Conservation (phyloP, 2,329 filamentous ascomycete species). For the Fusarium keratoplasticum region DNA sequence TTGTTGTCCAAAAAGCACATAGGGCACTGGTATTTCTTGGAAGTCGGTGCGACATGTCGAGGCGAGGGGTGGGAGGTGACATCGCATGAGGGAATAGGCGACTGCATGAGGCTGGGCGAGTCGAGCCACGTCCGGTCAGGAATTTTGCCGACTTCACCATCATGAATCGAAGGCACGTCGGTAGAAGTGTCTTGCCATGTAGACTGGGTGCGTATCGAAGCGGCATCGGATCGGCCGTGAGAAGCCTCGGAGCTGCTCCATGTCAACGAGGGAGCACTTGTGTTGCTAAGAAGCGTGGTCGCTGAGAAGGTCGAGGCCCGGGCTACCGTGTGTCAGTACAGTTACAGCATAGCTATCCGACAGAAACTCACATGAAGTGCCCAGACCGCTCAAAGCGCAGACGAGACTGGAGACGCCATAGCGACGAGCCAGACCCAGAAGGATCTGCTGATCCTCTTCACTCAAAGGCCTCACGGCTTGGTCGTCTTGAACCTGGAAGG, state of each 20-base stretch:
- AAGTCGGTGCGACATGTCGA: slow-evolving; percentile 51
- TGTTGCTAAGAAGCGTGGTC: slow-evolving; percentile 54
- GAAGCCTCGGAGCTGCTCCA: slow-evolving; percentile 58
- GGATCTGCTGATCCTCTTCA: slow-evolving; percentile 54
- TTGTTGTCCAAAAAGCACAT: slow-evolving; percentile 60
- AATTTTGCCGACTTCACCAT: slow-evolving; percentile 50
- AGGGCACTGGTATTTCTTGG: slow-evolving; percentile 58
- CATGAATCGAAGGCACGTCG: slow-evolving; percentile 50
- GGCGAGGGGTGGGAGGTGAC: slow-evolving; percentile 53
- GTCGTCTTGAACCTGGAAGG: slow-evolving; percentile 50
- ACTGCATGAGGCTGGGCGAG: slow-evolving; percentile 52
- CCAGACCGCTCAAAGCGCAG: slow-evolving; percentile 52
- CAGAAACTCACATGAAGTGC: slow-evolving; percentile 52
- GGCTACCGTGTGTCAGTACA: slow-evolving; percentile 45
- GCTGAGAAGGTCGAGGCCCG: slow-evolving; percentile 55
- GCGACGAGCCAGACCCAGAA: slow-evolving; percentile 51
- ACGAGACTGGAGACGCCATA: slow-evolving; percentile 53
- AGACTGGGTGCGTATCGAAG: slow-evolving; percentile 54
- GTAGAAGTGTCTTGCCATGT: slow-evolving; percentile 51
- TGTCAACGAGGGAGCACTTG: slow-evolving; percentile 54
- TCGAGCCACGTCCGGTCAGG: slow-evolving; percentile 55
- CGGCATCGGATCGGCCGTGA: slow-evolving; percentile 53
- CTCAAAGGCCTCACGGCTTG: slow-evolving; percentile 50
- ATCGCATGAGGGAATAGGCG: slow-evolving; percentile 48
- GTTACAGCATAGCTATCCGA: neutral